Evolutionary conservation across 2,329 filamentous ascomycete species (phyloP).

Genomic region (Hymenoscyphus salicellus): DNA sequence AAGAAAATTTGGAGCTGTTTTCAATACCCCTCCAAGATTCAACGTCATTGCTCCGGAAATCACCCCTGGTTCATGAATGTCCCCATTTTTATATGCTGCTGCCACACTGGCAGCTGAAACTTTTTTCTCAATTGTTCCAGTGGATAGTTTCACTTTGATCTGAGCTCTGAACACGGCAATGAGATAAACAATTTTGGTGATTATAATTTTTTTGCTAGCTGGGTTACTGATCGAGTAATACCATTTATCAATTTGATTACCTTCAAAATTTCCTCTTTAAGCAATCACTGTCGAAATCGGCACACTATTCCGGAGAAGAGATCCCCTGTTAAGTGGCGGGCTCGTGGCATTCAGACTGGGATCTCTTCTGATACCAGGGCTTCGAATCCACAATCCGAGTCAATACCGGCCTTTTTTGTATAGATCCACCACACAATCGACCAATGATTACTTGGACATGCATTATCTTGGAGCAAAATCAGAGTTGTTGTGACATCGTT

Average conservation of each 20-base stretch:
- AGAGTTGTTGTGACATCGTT: not conserved
- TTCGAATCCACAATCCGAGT: not conserved
- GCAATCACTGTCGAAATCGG: not conserved
- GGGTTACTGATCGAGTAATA: not conserved
- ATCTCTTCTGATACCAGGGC: not conserved
- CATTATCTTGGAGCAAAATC: conserved; percentile 4
- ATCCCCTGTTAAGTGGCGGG: not conserved
- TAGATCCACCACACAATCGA: not conserved
- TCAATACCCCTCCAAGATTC: not conserved
- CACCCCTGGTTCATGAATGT: too few relatives aligned
- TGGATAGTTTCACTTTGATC: not conserved
- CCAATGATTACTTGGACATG: conserved; percentile 1
- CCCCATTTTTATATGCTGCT: not conserved
- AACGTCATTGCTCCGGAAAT: not conserved
- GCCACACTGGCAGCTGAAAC: not conserved
- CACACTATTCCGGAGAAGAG: not conserved
- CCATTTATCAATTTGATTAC: not conserved
- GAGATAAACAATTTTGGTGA: not conserved
- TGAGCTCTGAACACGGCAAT: not conserved
- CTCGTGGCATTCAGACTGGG: not conserved
- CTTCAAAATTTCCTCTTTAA: not conserved
- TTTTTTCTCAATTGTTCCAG: not conserved
- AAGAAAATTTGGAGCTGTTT: not conserved
- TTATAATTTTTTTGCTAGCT: not conserved
- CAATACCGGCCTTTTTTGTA: not conserved